Conservation (phyloP, 106 monocot genomes). For the Chionographis japonica region DNA sequence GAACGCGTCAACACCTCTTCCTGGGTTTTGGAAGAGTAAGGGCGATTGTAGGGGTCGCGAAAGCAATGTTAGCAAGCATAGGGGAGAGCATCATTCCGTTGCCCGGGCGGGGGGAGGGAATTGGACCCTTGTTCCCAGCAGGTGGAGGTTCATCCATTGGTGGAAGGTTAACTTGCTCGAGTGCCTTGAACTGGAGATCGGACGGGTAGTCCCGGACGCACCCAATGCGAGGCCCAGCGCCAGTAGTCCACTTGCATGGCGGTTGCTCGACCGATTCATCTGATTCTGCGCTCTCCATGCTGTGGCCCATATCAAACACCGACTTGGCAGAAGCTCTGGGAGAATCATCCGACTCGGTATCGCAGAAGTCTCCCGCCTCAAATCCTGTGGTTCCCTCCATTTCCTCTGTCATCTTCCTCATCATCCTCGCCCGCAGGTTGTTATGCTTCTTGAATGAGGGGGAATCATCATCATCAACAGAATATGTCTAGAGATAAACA, state of each 20-base stretch:
- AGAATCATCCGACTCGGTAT: constrained; percentile 11
- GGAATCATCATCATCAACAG: constrained; percentile 8
- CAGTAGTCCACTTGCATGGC: constrained; percentile 64
- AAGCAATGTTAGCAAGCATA: constrained; percentile 43
- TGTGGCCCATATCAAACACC: constrained; percentile 4
- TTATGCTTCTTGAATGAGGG: constrained; percentile 16
- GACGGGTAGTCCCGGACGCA: constrained; percentile 79
- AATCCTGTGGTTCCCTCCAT: not conserved
- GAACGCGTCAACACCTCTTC: constrained; percentile 15
- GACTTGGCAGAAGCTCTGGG: not conserved
- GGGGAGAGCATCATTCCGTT: constrained; percentile 66
- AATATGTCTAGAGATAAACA: constrained; percentile 3
- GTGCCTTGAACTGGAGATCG: constrained; percentile 66
- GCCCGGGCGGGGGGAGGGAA: constrained; percentile 87
- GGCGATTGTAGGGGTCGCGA: constrained; percentile 32
- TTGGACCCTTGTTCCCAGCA: constrained; percentile 34
- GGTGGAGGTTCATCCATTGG: constrained; percentile 26
- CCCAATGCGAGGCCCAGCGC: constrained; percentile 70
- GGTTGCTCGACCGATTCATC: constrained; percentile 8
- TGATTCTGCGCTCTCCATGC: no score
- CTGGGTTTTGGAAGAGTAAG: constrained; percentile 40
- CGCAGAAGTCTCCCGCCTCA: constrained; percentile 12
- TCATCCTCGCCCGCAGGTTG: not conserved
- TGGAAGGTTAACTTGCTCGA: constrained; percentile 89
- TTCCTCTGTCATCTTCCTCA: not conserved